Conservation (phyloP, 192 early-diverging fungal genomes). For the Radiomyces spectabilis region DNA sequence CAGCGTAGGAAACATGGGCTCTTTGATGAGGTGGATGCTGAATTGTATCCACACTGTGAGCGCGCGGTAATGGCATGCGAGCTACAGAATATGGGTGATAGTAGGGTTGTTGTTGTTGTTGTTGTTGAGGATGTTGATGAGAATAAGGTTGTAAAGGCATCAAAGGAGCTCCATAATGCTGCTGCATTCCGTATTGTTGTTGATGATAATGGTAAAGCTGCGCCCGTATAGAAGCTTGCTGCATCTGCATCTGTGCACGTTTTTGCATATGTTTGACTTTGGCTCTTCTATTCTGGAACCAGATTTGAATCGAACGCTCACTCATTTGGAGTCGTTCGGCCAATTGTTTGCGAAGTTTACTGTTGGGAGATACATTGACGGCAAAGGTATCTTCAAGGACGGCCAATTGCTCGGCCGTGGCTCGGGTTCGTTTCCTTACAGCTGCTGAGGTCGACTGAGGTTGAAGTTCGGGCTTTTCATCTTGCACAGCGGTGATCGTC, state of each 20-base stretch:
- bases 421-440: slow-evolving; percentile 42
- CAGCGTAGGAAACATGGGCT: neutral
- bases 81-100: neutral
- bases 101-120: neutral
- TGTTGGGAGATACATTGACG: slow-evolving; percentile 53
- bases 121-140: neutral
- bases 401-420: slow-evolving; percentile 50
- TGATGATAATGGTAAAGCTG: slow-evolving; percentile 7
- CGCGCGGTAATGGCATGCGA: neutral
- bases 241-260: slow-evolving; percentile 12
- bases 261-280: slow-evolving; percentile 57
- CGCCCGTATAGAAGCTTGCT: slow-evolving; percentile 6
- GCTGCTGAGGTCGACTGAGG: neutral
- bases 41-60: slow-evolving; percentile 17
- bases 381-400: slow-evolving; percentile 60
- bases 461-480: neutral
- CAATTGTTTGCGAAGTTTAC: slow-evolving; percentile 52
- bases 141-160: too few relatives aligned
- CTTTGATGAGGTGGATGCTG: neutral
- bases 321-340: slow-evolving; percentile 60
- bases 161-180: neutral
- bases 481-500: neutral
- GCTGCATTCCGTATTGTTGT: slow-evolving; percentile 5
- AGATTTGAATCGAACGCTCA: slow-evolving; percentile 66
- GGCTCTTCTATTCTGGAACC: slow-evolving; percentile 75